Evolutionary conservation across 164 flowering plant genomes (phyloP), one percentile per base, ranked within the genome.

Genomic region (Vitis labrusca): DNA sequence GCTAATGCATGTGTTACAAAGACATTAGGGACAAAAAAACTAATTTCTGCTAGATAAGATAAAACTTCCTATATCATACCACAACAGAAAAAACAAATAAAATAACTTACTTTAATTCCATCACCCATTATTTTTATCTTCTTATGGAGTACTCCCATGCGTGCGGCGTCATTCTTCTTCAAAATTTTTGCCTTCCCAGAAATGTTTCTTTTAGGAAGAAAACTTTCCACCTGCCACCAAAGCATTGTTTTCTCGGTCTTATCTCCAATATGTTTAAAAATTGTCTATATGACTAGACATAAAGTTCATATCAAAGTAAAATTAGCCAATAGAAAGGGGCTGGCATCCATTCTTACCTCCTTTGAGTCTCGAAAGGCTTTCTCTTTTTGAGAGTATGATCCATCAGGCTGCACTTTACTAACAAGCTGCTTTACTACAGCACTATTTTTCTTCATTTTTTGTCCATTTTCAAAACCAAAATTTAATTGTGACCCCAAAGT

Each of bases 61-160:
- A 63, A 30, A 72, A 10, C 10, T 17, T 12, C 15, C 44, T 37
- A 37, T 37, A 37, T 37, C 7, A 59, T 29, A 55, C 29, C 44
- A 37, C 44, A 68, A 51, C 32, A 63, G 16, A 67, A 4, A 2
- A 23, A 58, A 58, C 61, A 15, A 58, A 16, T 66, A 59, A 47
- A 53, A 17, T 67, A 8, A 60, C 75, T 66, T 74, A 82, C 97
- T 92, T 85, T 92, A 8, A 81, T 61, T 66, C 84, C 86, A 65
- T 90, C 97, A 66, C 84, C 92, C 63, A 81, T 60, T 69, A 82
- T 86, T 76, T 88, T 90, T 11, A 80, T 73, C 72, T 89, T 89
- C 78, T 86, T 91, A 67, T 79, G 74, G 29, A 81, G 75, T 53
- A 79, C 55, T 57, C 80, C 85, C 55, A 74, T 65, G 9, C 37